phyloP scores from a whole-genome alignment of 352 stramenopile genomes.

The Phytophthora colocasiae region DNA sequence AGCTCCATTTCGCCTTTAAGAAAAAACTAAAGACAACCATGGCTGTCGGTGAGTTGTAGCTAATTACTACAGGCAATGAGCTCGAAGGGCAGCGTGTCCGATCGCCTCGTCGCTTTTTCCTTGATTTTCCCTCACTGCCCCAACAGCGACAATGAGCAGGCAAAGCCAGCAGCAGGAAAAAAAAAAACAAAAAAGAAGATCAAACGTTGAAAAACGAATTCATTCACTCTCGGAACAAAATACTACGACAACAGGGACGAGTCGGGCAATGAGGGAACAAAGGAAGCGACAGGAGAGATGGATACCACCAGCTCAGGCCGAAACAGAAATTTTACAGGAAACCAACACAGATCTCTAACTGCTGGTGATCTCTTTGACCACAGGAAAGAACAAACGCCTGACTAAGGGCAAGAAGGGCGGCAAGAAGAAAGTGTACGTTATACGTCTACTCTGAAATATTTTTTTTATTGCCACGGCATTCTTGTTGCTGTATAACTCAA shows the following conservation, averaged over 20 bases:
- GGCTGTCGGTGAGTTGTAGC: conserved; percentile 87
- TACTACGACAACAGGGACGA: background rate
- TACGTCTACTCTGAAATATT: background rate
- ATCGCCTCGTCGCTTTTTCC: conserved; percentile 19
- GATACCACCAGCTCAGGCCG: background rate
- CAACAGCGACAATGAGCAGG: conserved; percentile 17
- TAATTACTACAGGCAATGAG: background rate
- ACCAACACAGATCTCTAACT: conserved; percentile 29
- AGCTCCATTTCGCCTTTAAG: conserved; percentile 90
- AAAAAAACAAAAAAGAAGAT: conserved; percentile 16
- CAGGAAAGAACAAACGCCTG: conserved; percentile 93
- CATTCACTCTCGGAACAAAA: background rate
- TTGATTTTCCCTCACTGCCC: background rate
- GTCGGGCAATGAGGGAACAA: background rate
- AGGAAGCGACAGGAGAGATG: conserved; percentile 8
- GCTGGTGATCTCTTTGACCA: conserved; percentile 15
- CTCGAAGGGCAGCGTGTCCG: conserved; percentile 10
- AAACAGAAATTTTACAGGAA: background rate
- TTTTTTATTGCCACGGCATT: background rate
- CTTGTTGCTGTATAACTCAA: background rate
- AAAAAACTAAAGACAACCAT: conserved; percentile 90
- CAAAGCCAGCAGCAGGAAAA: conserved; percentile 26
- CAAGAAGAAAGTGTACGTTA: conserved; percentile 93
- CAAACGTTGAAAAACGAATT: conserved; percentile 17
- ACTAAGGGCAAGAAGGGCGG: conserved; percentile 93